These are phyloP conservation scores for Boletus edulis DNA, from an alignment of 768 basidiomycete species.

Conservation along the genomic window DNA sequence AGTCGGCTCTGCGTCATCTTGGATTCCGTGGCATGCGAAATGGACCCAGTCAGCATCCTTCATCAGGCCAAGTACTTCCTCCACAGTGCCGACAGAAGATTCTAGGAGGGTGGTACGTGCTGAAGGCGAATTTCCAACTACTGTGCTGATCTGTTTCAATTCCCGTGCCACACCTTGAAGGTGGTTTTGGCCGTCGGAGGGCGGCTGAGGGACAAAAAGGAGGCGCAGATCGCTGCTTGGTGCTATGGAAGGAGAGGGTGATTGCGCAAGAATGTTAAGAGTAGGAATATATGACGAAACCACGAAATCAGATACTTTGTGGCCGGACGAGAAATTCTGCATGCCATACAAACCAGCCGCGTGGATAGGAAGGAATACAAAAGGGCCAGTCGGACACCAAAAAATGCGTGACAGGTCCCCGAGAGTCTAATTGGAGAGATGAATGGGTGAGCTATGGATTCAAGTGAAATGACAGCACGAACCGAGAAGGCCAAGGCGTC, in stretches of 20 bases:
- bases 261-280: slow-evolving; percentile 15
- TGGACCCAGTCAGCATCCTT: not conserved
- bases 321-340: not conserved
- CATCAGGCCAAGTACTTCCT: slow-evolving; percentile 1
- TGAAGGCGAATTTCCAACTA: no score
- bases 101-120: no score
- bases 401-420: not conserved
- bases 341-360: not conserved
- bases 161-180: slow-evolving; percentile 12
- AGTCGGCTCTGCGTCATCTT: not conserved
- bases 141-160: no score
- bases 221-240: no score
- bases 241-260: no score
- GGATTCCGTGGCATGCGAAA: not conserved
- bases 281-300: not conserved
- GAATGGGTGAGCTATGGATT: no score
- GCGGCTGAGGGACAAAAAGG: no score
- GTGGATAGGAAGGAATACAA: not conserved
- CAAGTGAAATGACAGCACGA: not conserved
- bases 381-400: not conserved
- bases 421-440: not conserved
- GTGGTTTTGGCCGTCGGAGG: slow-evolving; percentile 2
- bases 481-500: slow-evolving; percentile 2
- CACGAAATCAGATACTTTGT: not conserved
- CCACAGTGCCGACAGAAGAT: no score